Conservation (phyloP, 139 green algal genomes). For the Zygnema cylindricum region DNA sequence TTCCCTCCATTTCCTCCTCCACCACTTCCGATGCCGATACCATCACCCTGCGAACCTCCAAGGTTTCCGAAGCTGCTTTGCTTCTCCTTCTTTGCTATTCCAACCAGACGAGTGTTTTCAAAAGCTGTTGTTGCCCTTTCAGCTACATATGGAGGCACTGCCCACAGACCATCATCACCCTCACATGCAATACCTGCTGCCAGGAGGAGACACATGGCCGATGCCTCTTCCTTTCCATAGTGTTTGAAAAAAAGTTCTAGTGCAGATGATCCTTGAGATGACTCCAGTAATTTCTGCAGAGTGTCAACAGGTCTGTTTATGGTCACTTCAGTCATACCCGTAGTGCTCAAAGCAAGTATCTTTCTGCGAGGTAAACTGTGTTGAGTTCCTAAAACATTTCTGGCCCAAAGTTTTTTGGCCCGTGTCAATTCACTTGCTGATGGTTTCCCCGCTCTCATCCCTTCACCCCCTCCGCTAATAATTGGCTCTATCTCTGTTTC, state of each 20-base stretch:
- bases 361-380: slow-evolving; percentile 71
- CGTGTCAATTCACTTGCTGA: background rate
- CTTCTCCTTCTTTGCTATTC: slow-evolving; percentile 29
- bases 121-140: slow-evolving; percentile 71
- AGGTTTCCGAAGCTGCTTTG: background rate
- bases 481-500: background rate
- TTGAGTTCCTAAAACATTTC: slow-evolving; percentile 73
- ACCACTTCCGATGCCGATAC: background rate
- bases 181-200: slow-evolving; percentile 61
- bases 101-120: slow-evolving; percentile 79
- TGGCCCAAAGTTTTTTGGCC: slow-evolving; percentile 22
- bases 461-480: slow-evolving; percentile 3
- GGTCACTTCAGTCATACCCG: slow-evolving; percentile 81
- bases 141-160: slow-evolving; percentile 51
- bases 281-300: slow-evolving; percentile 71
- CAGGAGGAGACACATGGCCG: slow-evolving; percentile 88
- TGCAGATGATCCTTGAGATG: slow-evolving; percentile 17
- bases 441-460: background rate
- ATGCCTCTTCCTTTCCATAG: slow-evolving; percentile 81
- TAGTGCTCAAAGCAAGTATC: slow-evolving; percentile 82
- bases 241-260: slow-evolving; percentile 82
- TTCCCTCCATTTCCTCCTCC: background rate
- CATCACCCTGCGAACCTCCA: background rate
- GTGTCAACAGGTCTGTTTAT: slow-evolving; percentile 77
- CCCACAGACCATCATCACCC: background rate